These are phyloP conservation scores for Mucor irregularis DNA, from an alignment of 371 early-diverging fungal species.

Conservation along the genomic window DNA sequence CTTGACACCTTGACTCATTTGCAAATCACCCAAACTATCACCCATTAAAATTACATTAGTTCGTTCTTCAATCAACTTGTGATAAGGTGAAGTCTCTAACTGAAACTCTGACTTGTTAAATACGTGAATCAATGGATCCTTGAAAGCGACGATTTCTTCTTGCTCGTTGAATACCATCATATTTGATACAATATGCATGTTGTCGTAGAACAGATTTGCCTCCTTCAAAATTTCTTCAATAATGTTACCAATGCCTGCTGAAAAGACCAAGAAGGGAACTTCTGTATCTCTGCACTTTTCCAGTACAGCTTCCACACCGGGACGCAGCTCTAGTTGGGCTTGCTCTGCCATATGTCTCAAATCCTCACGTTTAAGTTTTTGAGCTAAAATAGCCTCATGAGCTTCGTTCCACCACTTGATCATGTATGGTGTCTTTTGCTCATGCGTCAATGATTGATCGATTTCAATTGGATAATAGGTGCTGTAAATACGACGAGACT, in stretches of 20 bases:
- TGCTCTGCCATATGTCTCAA: constrained; percentile 57
- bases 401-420: constrained; percentile 72
- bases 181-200: constrained; percentile 78
- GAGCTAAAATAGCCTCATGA: constrained; percentile 54
- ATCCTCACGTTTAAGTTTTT: constrained; percentile 44
- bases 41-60: constrained; percentile 70
- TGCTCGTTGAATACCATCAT: constrained; percentile 65
- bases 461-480: constrained; percentile 80
- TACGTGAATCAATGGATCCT: constrained; percentile 71
- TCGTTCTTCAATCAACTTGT: constrained; percentile 36
- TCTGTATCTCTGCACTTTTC: constrained; percentile 26
- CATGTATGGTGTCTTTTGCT: constrained; percentile 71
- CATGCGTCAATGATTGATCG: constrained; percentile 42
- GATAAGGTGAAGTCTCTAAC: constrained; percentile 46
- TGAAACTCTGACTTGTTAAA: constrained; percentile 78
- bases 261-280: constrained; percentile 73
- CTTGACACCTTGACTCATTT: constrained; percentile 67
- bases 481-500: constrained; percentile 48
- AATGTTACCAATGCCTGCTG: constrained; percentile 74
- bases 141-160: constrained; percentile 54
- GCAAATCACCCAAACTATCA: constrained; percentile 74
- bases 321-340: constrained; percentile 53
- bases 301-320: constrained; percentile 48
- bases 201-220: constrained; percentile 39
- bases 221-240: constrained; percentile 59